phyloP scores from a whole-genome alignment of 192 early-diverging fungal species.

The Rhizoclosmatium sp. region DNA sequence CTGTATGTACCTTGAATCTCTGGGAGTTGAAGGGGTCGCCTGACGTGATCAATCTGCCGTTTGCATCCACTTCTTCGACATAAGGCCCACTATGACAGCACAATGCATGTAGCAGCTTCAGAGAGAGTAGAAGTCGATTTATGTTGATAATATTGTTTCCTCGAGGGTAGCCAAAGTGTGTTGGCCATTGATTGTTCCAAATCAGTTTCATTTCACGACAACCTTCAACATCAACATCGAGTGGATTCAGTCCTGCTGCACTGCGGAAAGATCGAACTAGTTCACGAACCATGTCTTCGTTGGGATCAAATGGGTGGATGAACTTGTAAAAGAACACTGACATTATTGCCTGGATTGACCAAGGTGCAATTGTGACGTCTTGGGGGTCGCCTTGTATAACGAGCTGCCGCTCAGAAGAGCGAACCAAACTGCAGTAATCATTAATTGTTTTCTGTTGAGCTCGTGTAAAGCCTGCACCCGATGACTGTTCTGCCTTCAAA shows the following conservation, averaged over 20 bases:
- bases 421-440: background rate
- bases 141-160: background rate
- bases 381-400: background rate
- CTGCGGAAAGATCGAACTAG: background rate
- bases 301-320: background rate
- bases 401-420: background rate
- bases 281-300: background rate
- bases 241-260: background rate
- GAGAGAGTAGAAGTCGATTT: background rate
- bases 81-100: background rate
- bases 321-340: background rate
- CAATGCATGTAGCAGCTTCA: background rate
- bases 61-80: background rate
- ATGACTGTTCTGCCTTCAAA: background rate
- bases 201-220: background rate
- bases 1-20: background rate
- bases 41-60: background rate
- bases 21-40: background rate
- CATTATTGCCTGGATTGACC: background rate
- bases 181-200: background rate
- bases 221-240: background rate
- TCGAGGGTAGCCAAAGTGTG: background rate
- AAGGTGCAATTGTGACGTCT: background rate
- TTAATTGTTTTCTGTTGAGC: background rate
- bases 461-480: background rate